Evolutionary conservation across 495 filamentous ascomycete genomes (phyloP), one percentile per base, ranked within the genome.

Genomic region (Penicillium pulvis): DNA sequence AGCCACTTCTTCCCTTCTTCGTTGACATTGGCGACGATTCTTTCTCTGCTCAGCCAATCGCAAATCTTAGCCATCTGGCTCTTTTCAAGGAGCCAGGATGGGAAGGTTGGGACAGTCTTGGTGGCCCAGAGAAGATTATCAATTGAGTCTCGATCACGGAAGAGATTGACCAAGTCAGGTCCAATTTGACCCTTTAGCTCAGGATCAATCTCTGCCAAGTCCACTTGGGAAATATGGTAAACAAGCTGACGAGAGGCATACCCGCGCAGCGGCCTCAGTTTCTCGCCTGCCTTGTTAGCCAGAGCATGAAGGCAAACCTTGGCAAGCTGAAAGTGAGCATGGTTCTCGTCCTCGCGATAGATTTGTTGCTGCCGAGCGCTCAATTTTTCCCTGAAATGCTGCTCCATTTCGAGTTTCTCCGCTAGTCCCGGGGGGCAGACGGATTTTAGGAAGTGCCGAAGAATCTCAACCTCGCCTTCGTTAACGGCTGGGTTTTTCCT

Each of bases 121-220:
- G 47, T 60, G 12, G 51, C 42, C 51, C 51, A 60, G 30, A 60
- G 20, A 19, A 55, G 31, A 60, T 48, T 55, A 44, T 60, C 57
- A 12, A 60, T 60, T 14, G 42, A 30, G n/a, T 23, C 3, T 23
- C 35, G 42, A 35, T 53, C 42, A 11, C 3, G 10, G 24, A 60
- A 54, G 8, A 60, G n/a, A 20, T 44, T 55, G 36, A 50, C 57
- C 14, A 60, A 44, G 42, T 31, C 10, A 43, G 31, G 43, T 17
- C 57, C 57, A 33, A 55, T 24, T 20, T 60, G 14, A 24, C 35
- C n/a, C 24, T 60, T 60, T 23, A 23, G 4, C 9, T 55, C 57
- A 33, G 24, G 51, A 19, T 50, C 33, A 16, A 60, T 43, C 17
- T 16, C 11, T 43, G 57, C 42, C 17, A 60, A 17, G 19, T 60